These are phyloP conservation scores for Ophiostoma australiae DNA, from an alignment of 2,329 filamentous ascomycete species.

Conservation along the genomic window DNA sequence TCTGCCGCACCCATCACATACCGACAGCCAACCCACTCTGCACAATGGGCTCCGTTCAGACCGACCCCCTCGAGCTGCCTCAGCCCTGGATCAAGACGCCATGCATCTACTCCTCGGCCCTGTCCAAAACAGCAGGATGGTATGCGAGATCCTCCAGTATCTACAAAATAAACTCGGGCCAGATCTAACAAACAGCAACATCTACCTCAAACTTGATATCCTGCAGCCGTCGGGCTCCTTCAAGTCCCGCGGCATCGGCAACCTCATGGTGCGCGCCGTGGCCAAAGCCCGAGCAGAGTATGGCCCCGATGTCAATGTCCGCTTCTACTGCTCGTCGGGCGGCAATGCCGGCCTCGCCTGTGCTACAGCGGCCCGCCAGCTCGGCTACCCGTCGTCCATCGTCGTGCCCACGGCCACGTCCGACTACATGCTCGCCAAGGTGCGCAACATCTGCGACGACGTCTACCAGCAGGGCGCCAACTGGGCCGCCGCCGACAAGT, in stretches of 20 bases:
- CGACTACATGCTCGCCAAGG: slow-evolving; percentile 61
- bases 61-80: slow-evolving; percentile 25
- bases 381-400: slow-evolving; percentile 62
- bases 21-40: neutral
- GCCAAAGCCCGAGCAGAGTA: slow-evolving; percentile 29
- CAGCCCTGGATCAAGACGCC: slow-evolving; percentile 65
- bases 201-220: slow-evolving; percentile 79
- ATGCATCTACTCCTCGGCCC: slow-evolving; percentile 57
- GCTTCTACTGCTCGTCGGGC: slow-evolving; percentile 70
- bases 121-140: slow-evolving; percentile 65
- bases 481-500: slow-evolving; percentile 64
- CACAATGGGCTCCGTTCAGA: slow-evolving; percentile 23
- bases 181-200: slow-evolving; percentile 46
- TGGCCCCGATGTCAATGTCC: slow-evolving; percentile 40
- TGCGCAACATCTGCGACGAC: slow-evolving; percentile 58
- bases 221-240: slow-evolving; percentile 78
- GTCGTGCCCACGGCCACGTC: slow-evolving; percentile 64
- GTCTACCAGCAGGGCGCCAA: slow-evolving; percentile 59
- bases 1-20: neutral
- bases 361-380: slow-evolving; percentile 61
- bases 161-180: neutral
- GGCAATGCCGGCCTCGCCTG: slow-evolving; percentile 78
- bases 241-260: slow-evolving; percentile 73
- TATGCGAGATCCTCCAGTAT: slow-evolving; percentile 30
- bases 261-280: slow-evolving; percentile 56